These are phyloP conservation scores for Coffea canephora DNA, from an alignment of 257 asterid species.

Conservation along the genomic window DNA sequence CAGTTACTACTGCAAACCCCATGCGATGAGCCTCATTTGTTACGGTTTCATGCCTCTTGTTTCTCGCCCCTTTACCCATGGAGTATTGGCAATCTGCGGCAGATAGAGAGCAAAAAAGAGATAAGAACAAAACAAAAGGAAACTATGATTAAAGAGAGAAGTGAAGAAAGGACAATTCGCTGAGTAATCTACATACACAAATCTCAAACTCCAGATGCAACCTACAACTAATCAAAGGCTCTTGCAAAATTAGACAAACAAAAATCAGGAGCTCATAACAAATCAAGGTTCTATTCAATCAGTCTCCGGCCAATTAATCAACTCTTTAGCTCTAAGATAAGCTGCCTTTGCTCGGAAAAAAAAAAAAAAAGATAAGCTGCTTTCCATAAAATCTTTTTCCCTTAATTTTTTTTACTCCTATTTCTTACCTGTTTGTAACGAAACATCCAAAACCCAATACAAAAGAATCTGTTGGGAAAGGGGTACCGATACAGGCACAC, in stretches of 20 bases:
- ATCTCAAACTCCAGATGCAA: not conserved
- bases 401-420: too few species aligned
- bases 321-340: too few species aligned
- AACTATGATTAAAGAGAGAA: not conserved
- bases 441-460: too few species aligned
- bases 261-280: too few species aligned
- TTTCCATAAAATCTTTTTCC: too few species aligned
- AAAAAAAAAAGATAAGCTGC: too few species aligned
- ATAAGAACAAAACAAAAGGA: not conserved
- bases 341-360: too few species aligned
- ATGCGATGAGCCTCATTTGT: not conserved
- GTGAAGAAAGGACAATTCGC: not conserved
- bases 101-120: not conserved
- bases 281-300: too few species aligned
- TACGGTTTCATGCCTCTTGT: not conserved
- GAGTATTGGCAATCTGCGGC: not conserved
- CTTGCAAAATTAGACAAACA: not conserved
- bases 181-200: not conserved
- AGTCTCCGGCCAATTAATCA: too few species aligned
- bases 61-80: slow-evolving; percentile 2
- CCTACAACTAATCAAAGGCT: not conserved
- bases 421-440: too few species aligned
- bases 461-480: too few species aligned
- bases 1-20: not conserved
- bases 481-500: too few species aligned